These are phyloP conservation scores for Aristolochia contorta DNA, from an alignment of 164 flowering plant genomes.

Conservation along the genomic window DNA sequence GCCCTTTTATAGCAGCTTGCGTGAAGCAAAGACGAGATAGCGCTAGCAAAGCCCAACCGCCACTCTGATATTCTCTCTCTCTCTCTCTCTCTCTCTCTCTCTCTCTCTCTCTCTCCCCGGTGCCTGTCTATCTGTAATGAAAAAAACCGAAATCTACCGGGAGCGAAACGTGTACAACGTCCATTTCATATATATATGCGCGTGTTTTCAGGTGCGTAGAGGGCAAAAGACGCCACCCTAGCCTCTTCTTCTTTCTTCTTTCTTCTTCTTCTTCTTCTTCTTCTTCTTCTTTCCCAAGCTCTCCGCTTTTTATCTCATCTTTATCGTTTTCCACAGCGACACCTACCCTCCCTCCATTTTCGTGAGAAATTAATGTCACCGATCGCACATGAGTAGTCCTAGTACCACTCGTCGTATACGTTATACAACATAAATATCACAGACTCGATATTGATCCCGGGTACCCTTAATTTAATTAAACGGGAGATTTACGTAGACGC, in stretches of 20 bases:
- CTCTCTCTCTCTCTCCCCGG: constrained; percentile 3
- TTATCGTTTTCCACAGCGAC: not conserved
- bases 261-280: not conserved
- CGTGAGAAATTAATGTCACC: not conserved
- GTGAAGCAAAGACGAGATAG: constrained; percentile 95
- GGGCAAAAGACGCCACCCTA: constrained; percentile 47
- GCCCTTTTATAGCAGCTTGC: constrained; percentile 68
- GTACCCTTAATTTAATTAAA: too few species aligned
- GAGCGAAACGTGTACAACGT: constrained; percentile 33
- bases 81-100: constrained; percentile 7
- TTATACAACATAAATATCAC: too few species aligned
- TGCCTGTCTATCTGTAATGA: not conserved
- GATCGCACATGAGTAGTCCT: too few species aligned
- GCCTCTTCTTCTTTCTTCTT: not conserved
- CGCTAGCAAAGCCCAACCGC: constrained; percentile 19
- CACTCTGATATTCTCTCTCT: constrained; percentile 9
- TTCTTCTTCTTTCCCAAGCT: constrained; percentile 2
- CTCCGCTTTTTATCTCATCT: constrained; percentile 2
- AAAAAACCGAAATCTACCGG: constrained; percentile 1
- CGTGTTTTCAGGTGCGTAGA: constrained; percentile 49
- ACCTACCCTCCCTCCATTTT: not conserved
- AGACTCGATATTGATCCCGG: too few species aligned
- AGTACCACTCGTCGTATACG: too few species aligned
- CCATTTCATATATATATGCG: constrained; percentile 18
- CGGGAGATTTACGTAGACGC: too few species aligned